phyloP scores from a whole-genome alignment of 2,329 filamentous ascomycete species.

The Claviceps monticola region DNA sequence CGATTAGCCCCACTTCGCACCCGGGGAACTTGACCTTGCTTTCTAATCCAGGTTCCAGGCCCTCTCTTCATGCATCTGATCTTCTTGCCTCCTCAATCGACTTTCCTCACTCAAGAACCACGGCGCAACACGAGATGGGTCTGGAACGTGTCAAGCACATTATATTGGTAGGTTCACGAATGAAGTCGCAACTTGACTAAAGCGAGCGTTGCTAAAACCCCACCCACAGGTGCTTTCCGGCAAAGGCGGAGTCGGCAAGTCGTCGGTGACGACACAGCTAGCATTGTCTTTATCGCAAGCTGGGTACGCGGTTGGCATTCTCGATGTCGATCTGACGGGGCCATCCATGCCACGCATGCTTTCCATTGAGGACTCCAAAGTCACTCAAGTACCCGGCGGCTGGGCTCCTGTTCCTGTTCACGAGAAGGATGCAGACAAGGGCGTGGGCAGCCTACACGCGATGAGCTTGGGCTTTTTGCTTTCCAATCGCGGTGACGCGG shows the following conservation, averaged over 20 bases:
- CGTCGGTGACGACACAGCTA: slow-evolving; percentile 91
- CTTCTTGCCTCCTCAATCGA: no score
- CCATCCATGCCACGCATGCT: slow-evolving; percentile 94
- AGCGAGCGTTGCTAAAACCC: neutral
- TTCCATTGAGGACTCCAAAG: slow-evolving; percentile 75
- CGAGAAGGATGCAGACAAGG: slow-evolving; percentile 34
- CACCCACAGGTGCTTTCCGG: slow-evolving; percentile 60
- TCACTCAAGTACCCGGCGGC: slow-evolving; percentile 79
- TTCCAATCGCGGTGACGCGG: slow-evolving; percentile 69
- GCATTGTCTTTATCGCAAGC: slow-evolving; percentile 76
- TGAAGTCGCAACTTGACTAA: neutral
- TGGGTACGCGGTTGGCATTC: slow-evolving; percentile 81
- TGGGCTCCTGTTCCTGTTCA: slow-evolving; percentile 88
- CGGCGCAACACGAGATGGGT: slow-evolving; percentile 15
- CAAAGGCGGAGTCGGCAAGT: slow-evolving; percentile 97
- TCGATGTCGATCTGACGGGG: slow-evolving; percentile 91
- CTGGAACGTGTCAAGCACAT: slow-evolving; percentile 57
- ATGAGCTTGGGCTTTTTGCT: slow-evolving; percentile 93
- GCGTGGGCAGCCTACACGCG: slow-evolving; percentile 55
- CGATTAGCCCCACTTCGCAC: no score
- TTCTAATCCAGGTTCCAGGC: no score
- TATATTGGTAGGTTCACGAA: slow-evolving; percentile 42
- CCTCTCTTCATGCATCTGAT: no score
- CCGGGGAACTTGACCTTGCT: no score
- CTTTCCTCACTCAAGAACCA: no score